Conservation (phyloP, 306 rosid genomes). For the Lagenaria siceraria region DNA sequence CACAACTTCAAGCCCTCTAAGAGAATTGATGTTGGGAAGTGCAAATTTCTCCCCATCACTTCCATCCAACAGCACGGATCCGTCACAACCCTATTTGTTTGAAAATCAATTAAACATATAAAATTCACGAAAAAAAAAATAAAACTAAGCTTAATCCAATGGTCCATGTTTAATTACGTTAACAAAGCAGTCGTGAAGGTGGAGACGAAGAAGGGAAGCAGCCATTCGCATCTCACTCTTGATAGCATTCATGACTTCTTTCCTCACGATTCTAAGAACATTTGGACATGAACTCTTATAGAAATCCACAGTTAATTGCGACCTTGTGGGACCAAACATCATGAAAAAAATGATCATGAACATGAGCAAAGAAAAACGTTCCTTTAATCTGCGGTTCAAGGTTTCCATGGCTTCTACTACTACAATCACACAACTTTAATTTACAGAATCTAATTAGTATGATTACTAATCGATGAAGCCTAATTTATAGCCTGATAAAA, state of each 20-base stretch:
- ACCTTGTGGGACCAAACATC: slow-evolving; percentile 26
- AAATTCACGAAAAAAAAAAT: background rate
- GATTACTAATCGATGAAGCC: background rate
- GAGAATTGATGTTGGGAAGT: slow-evolving; percentile 53
- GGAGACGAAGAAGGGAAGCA: slow-evolving; percentile 82
- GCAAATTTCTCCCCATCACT: slow-evolving; percentile 50
- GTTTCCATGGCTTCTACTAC: slow-evolving; percentile 13
- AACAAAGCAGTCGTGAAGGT: slow-evolving; percentile 92
- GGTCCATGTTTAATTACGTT: slow-evolving; percentile 46
- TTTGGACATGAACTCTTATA: slow-evolving; percentile 54
- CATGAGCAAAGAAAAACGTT: slow-evolving; percentile 15
- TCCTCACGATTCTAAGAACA: slow-evolving; percentile 38
- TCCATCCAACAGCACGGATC: slow-evolving; percentile 59
- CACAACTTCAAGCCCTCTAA: slow-evolving; percentile 67
- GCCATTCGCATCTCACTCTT: slow-evolving; percentile 67
- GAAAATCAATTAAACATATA: background rate
- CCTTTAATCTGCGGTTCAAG: background rate
- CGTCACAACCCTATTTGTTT: slow-evolving; percentile 72
- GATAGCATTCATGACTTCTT: slow-evolving; percentile 41
- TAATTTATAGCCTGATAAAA: background rate
- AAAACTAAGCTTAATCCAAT: too few relatives aligned
- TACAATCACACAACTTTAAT: background rate
- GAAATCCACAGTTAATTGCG: slow-evolving; percentile 54
- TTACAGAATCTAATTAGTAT: background rate
- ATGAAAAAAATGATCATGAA: slow-evolving; percentile 15